Base-by-base conservation (phyloP, 1,284 basidiomycete species). In the Athelia psychrophila region DNA sequence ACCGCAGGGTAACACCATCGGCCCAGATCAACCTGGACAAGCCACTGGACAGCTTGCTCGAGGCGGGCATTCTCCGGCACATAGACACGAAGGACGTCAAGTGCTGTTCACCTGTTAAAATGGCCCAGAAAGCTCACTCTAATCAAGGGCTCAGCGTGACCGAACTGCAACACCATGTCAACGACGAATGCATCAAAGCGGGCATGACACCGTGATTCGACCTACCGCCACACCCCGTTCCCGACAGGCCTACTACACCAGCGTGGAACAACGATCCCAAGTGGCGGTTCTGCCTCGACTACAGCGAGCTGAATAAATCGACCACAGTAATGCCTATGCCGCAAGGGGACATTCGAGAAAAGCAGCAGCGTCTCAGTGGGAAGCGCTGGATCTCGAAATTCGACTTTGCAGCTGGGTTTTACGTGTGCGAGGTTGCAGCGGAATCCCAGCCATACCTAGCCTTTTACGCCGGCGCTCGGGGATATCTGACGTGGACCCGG, bases 271-370 rank as follows among this genome's bases (percentile, higher is more conserved):
- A 15, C 20, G 30, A 42, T 20, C 50, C 45, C 15, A 54, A 56
- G 27, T 58, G 52, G 52, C 30, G 54, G 4, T 33, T 58, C 15
- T 56, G 54, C 32, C 54, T 55, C 23, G 50, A 54, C 24, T 58
- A 13, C 47, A 49, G 10, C 47, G 44, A 23, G 44, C 44, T 46
- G 5, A 46, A 46, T 23, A 10, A 24, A 5, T 24, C 25, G 9
- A 46, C 53, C 2, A 56, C 53, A 44, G 51, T 57, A 10, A 25
- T 47, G 2, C 44, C 56, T 1, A 52, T 57, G 51, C 56, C 51
- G 19, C 56, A 52, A 27, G 68, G 71, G 6, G 66, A 73, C 56
- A 70, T 73, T 0, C 51, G 61, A 0, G 51, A 57, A 1, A 73
- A 72, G 48, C 71, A 74, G 44, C 64, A 65, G 20, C 13, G n/a